Conservation (phyloP, 1,284 basidiomycete genomes). For the Puccinia triticina region DNA sequence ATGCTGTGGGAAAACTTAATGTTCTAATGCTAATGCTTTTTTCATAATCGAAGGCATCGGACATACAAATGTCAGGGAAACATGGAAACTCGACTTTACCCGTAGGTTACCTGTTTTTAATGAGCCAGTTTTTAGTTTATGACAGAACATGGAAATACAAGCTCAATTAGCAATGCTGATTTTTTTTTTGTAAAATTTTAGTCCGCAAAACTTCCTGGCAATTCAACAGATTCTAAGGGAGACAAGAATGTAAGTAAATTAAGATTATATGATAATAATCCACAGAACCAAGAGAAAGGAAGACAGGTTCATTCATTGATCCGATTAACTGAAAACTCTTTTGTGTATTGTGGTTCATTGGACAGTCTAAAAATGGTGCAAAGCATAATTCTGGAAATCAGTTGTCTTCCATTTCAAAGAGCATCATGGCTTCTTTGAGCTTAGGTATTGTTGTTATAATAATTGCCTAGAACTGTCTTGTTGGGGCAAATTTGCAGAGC, state of each 20-base stretch:
- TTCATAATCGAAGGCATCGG: not conserved
- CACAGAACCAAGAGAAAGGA: not conserved
- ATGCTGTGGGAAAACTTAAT: not conserved
- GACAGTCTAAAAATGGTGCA: not conserved
- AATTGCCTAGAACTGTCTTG: not conserved
- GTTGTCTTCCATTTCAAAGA: not conserved
- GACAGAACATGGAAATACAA: no score
- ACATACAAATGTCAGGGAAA: not conserved
- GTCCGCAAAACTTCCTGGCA: not conserved
- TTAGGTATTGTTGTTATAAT: not conserved
- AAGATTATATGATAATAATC: not conserved
- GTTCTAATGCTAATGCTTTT: no score
- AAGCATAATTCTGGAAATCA: not conserved
- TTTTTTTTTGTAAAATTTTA: not conserved
- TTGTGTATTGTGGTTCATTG: not conserved
- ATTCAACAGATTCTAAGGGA: not conserved
- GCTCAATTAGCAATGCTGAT: no score
- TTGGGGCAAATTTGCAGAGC: not conserved
- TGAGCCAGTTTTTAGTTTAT: no score
- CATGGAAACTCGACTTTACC: not conserved
- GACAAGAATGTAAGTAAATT: slow-evolving; percentile 3
- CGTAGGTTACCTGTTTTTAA: not conserved
- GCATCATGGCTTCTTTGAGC: not conserved
- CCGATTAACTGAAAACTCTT: not conserved
- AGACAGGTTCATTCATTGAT: not conserved